Percentiles rank a stretch among this genome's conserved stretches.
These are phyloP conservation scores for Candolleomyces efflorescens DNA, from an alignment of 768 basidiomycete genomes.

Conservation along the genomic window DNA sequence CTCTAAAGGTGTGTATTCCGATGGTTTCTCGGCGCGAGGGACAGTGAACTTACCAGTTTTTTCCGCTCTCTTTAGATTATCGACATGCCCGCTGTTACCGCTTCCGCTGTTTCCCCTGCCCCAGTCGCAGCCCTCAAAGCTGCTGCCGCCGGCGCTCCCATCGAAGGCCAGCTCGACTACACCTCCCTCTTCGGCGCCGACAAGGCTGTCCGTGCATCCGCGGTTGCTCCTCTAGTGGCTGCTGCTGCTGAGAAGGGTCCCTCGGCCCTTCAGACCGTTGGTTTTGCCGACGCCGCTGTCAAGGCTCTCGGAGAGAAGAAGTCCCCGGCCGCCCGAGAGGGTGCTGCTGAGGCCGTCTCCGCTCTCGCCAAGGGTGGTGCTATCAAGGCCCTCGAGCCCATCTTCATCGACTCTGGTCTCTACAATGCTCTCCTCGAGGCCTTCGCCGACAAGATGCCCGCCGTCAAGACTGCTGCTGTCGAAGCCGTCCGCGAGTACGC, in stretches of 20 bases:
- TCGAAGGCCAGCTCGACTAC: constrained; percentile 65
- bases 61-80: constrained; percentile 36
- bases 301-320: constrained; percentile 96
- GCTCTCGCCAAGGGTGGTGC: constrained; percentile 67
- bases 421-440: constrained; percentile 85
- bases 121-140: constrained; percentile 69
- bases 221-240: constrained; percentile 66
- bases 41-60: constrained; percentile 2
- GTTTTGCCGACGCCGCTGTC: constrained; percentile 67
- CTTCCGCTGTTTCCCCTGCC: constrained; percentile 53
- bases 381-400: constrained; percentile 80
- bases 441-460: constrained; percentile 93
- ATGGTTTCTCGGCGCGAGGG: not conserved
- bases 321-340: constrained; percentile 87
- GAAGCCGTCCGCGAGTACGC: constrained; percentile 77
- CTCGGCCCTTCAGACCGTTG: constrained; percentile 62
- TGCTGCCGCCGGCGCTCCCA: constrained; percentile 35
- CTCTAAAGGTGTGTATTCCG: not conserved
- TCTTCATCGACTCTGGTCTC: constrained; percentile 82
- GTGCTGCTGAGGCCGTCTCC: constrained; percentile 69
- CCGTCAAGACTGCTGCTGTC: constrained; percentile 79
- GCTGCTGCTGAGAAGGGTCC: constrained; percentile 84
- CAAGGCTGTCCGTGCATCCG: constrained; percentile 73
- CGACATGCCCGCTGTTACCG: constrained; percentile 81
- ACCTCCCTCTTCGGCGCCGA: constrained; percentile 79